Percentiles rank a stretch among this genome's conserved stretches.
Evolutionary conservation across 352 stramenopile genomes (phyloP).

Genomic region (Phytophthora pluvialis): DNA sequence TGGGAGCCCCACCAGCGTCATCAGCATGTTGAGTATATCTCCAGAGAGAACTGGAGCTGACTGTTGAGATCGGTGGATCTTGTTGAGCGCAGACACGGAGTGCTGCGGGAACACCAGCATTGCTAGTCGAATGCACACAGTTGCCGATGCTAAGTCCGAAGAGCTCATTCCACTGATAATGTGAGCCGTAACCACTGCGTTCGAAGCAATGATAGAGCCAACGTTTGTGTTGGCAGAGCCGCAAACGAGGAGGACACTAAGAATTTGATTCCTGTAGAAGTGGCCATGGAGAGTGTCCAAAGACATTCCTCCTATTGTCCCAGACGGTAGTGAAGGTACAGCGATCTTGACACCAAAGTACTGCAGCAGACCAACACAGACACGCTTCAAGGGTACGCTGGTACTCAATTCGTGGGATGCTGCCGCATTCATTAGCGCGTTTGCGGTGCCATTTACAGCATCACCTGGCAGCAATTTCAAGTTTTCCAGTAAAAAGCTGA

Average conservation of each 20-base stretch:
- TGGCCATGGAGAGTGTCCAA: slow-evolving; percentile 50
- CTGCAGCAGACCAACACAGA: slow-evolving; percentile 72
- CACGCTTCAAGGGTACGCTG: slow-evolving; percentile 63
- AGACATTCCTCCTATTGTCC: not conserved
- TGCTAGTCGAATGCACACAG: slow-evolving; percentile 80
- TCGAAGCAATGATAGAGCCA: slow-evolving; percentile 65
- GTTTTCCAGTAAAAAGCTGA: slow-evolving; percentile 72
- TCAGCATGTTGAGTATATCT: slow-evolving; percentile 64
- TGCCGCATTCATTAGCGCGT: not conserved
- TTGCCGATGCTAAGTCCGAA: slow-evolving; percentile 65
- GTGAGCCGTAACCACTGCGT: slow-evolving; percentile 57
- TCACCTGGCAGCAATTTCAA: slow-evolving; percentile 42
- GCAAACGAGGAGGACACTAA: slow-evolving; percentile 78
- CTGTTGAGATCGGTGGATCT: slow-evolving; percentile 51
- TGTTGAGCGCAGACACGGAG: slow-evolving; percentile 81
- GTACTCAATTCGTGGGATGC: slow-evolving; percentile 19
- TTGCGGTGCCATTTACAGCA: slow-evolving; percentile 1
- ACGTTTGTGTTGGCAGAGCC: slow-evolving; percentile 70
- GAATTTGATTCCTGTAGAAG: slow-evolving; percentile 79
- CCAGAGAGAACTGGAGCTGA: slow-evolving; percentile 26
- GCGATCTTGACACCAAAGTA: slow-evolving; percentile 46
- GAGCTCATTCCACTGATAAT: slow-evolving; percentile 73
- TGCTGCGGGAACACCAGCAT: slow-evolving; percentile 86
- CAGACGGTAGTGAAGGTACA: slow-evolving; percentile 5
- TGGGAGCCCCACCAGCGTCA: slow-evolving; percentile 70